Evolutionary conservation across 768 basidiomycete species (phyloP), one percentile per base, ranked within the genome.

Genomic region (Strobilomyces echinocephalus): DNA sequence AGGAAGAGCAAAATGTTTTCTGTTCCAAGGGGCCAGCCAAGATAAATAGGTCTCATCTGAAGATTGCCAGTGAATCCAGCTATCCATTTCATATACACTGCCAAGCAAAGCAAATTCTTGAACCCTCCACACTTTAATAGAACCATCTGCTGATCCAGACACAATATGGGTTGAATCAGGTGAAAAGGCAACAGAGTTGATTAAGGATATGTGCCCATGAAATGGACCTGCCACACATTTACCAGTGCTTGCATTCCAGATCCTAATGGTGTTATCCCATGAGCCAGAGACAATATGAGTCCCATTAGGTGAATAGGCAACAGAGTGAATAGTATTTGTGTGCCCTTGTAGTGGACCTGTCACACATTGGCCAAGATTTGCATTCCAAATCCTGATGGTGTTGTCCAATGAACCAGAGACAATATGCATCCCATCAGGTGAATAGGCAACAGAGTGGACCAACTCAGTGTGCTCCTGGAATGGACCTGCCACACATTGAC

Each of bases 401-500:
- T 30, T 44, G 24, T 42, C 39, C 4, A 4, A 4, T 28, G 28
- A 28, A 8, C 28, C 28, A 28, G 28, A 28, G 28, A 28, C 28
- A 28, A 28, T 8, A 28, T 28, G 28, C 4, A 8, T 28, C 28
- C 24, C 24, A 42, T 42, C 21, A 14, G 24, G 24, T 26, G 41
- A 42, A 20, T 26, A 42, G 24, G 21, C 41, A 42, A 26, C 41
- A 42, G 21, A 42, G 2, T 1, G 3, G 21, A 42, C 8, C 5
- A 9, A 5, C 10, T 18, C n/a, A 31, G 43, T 31, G 11, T 31
- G 28, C 4, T 30, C 43, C 30, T 49, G 36, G n/a, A 36, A 40
- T 46, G 51, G 45, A 38, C 39, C 39, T 41, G 49, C 40, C 39
- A 50, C 30, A 50, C 39, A 40, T n/a, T 49, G 11, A 3, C 48